These are phyloP conservation scores for Hortiboletus flavorubellus DNA, from an alignment of 768 basidiomycete genomes.

Conservation along the genomic window DNA sequence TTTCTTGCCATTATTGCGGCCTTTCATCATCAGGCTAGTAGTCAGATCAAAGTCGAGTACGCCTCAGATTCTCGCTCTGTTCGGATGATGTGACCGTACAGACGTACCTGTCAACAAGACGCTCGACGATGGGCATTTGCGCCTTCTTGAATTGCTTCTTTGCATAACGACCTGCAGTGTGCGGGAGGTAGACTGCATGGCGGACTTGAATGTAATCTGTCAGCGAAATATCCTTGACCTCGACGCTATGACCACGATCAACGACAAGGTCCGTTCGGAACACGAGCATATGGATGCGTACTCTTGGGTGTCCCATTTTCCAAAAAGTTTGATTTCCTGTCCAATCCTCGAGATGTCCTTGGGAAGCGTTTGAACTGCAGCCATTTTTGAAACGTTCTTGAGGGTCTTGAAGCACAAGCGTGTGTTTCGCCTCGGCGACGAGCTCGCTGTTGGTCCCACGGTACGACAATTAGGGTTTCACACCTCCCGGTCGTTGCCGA, in stretches of 20 bases:
- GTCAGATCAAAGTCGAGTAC: too few species aligned
- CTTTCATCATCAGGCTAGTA: too few species aligned
- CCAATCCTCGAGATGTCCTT: slow-evolving; percentile 79
- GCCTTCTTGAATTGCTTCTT: slow-evolving; percentile 99
- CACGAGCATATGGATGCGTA: slow-evolving; percentile 41
- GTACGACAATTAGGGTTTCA: slow-evolving; percentile 25
- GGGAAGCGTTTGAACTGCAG: slow-evolving; percentile 67
- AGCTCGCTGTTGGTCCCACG: slow-evolving; percentile 23
- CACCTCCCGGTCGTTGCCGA: slow-evolving; percentile 20
- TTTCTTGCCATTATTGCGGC: too few species aligned
- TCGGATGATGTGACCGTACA: not conserved
- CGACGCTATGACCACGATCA: slow-evolving; percentile 59
- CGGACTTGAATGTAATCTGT: slow-evolving; percentile 99
- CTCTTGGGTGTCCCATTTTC: slow-evolving; percentile 99
- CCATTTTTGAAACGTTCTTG: slow-evolving; percentile 51
- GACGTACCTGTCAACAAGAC: slow-evolving; percentile 90
- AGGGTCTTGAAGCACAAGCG: slow-evolving; percentile 24
- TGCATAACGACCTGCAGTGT: slow-evolving; percentile 98
- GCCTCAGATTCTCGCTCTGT: not conserved
- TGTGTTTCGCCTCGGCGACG: slow-evolving; percentile 18
- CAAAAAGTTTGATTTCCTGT: slow-evolving; percentile 92
- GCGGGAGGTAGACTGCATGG: slow-evolving; percentile 95
- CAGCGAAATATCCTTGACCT: slow-evolving; percentile 98
- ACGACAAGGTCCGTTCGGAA: not conserved
- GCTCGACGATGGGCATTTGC: slow-evolving; percentile 99